Evolutionary conservation across 2,329 filamentous ascomycete species (phyloP).

Genomic region (Herpotrichia juniperi): DNA sequence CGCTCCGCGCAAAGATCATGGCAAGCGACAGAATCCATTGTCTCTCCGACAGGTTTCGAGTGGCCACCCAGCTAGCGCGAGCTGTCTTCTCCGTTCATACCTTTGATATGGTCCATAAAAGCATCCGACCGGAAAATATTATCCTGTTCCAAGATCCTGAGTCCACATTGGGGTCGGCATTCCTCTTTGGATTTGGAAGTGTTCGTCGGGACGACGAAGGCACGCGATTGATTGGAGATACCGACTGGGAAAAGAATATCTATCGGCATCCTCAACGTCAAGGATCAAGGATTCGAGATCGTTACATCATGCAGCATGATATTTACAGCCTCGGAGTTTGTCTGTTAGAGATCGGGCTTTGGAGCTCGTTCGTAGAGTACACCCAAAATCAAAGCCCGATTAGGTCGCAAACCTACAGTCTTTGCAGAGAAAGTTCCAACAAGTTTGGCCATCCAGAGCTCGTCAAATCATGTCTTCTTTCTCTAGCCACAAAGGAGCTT

Average conservation of each 20-base stretch:
- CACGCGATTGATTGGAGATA: slow-evolving; percentile 46
- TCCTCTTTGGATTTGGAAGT: slow-evolving; percentile 54
- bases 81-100: slow-evolving; percentile 48
- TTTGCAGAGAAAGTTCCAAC: not conserved
- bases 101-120: slow-evolving; percentile 54
- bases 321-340: slow-evolving; percentile 63
- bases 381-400: slow-evolving; percentile 8
- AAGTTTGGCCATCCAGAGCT: not conserved
- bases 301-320: slow-evolving; percentile 61
- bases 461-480: slow-evolving; percentile 15
- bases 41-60: slow-evolving; percentile 35
- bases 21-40: slow-evolving; percentile 14
- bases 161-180: slow-evolving; percentile 32
- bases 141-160: slow-evolving; percentile 32
- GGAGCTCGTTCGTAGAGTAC: slow-evolving; percentile 46
- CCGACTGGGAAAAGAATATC: slow-evolving; percentile 51
- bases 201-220: slow-evolving; percentile 44
- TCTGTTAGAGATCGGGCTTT: slow-evolving; percentile 60
- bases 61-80: slow-evolving; percentile 43
- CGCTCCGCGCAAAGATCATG: slow-evolving; percentile 21
- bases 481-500: slow-evolving; percentile 24
- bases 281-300: slow-evolving; percentile 45
- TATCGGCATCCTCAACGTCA: slow-evolving; percentile 60
- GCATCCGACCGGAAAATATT: slow-evolving; percentile 52
- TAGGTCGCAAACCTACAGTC: not conserved